Evolutionary conservation across 2,329 filamentous ascomycete genomes (phyloP).

Genomic region (Venturia asperata): DNA sequence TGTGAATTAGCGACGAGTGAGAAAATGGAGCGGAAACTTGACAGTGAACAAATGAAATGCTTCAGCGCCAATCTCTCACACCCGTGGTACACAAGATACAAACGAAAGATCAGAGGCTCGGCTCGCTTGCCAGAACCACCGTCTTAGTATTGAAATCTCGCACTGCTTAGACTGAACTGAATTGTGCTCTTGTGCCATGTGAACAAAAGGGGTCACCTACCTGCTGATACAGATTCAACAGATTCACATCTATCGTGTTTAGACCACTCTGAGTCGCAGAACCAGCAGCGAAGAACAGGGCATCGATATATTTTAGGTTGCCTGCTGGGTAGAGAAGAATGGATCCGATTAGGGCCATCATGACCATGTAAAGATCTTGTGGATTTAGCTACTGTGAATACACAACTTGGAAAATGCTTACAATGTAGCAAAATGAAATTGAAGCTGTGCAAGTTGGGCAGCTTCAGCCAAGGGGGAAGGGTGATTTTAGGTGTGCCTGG

Average conservation of each 20-base stretch:
- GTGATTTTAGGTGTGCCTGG: not conserved
- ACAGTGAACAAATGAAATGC: not conserved
- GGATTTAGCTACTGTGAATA: not conserved
- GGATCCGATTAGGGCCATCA: conserved; percentile 64
- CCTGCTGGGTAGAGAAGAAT: conserved; percentile 64
- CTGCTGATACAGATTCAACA: conserved; percentile 43
- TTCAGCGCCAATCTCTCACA: not conserved
- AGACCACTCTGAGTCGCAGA: conserved; percentile 86
- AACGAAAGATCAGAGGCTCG: not conserved
- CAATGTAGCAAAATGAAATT: conserved; percentile 79
- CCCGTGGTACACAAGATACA: not conserved
- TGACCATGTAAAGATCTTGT: conserved; percentile 72
- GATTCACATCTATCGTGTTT: conserved; percentile 60
- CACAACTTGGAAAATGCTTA: conserved; percentile 33
- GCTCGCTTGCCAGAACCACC: not conserved
- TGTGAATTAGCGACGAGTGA: not conserved
- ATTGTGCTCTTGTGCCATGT: not conserved
- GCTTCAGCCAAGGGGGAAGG: conserved; percentile 16
- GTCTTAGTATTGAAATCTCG: not conserved
- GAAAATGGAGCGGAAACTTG: not conserved
- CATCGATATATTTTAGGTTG: conserved; percentile 70
- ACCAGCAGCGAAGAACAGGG: conserved; percentile 80
- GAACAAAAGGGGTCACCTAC: conserved; percentile 37
- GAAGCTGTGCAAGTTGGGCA: conserved; percentile 40
- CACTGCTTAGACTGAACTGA: not conserved